Conservation (phyloP, 352 stramenopile genomes). For the Globisporangium acanthophoron region DNA sequence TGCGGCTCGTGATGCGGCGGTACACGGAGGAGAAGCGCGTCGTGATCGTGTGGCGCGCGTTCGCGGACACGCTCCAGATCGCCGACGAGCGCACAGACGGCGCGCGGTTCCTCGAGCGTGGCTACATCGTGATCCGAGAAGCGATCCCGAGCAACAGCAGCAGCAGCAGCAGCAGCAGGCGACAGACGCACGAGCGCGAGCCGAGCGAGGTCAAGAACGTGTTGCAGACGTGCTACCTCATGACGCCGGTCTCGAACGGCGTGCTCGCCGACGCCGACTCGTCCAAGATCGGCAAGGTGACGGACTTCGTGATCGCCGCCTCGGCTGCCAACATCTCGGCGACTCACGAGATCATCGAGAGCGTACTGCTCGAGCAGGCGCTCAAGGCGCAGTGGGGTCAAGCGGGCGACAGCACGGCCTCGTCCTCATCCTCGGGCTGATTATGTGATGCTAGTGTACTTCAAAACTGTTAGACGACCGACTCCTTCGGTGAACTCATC, state of each 20-base stretch:
- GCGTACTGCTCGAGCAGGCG: slow-evolving; percentile 5
- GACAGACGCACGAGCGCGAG: too few relatives aligned
- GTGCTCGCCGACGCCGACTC: neutral
- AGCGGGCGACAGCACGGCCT: too few relatives aligned
- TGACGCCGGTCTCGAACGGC: slow-evolving; percentile 19
- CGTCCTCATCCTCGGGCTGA: too few relatives aligned
- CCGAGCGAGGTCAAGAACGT: slow-evolving; percentile 2
- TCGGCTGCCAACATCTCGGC: slow-evolving; percentile 4
- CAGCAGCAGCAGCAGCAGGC: neutral
- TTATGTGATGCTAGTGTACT: too few relatives aligned
- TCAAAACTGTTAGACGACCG: neutral
- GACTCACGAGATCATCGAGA: slow-evolving; percentile 14
- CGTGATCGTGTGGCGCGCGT: slow-evolving; percentile 50
- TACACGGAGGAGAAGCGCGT: slow-evolving; percentile 44
- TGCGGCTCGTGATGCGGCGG: slow-evolving; percentile 42
- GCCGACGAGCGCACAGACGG: slow-evolving; percentile 26
- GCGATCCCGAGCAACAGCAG: slow-evolving; percentile 7
- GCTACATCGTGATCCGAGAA: slow-evolving; percentile 42
- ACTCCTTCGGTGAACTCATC: neutral
- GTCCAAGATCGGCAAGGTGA: slow-evolving; percentile 1
- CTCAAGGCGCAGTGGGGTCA: neutral
- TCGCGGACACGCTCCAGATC: slow-evolving; percentile 46
- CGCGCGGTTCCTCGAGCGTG: slow-evolving; percentile 46
- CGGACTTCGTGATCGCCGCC: slow-evolving; percentile 7
- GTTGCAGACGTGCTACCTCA: slow-evolving; percentile 30